phyloP scores from a whole-genome alignment of 2,329 filamentous ascomycete species.

The Penicillium vulpinum region DNA sequence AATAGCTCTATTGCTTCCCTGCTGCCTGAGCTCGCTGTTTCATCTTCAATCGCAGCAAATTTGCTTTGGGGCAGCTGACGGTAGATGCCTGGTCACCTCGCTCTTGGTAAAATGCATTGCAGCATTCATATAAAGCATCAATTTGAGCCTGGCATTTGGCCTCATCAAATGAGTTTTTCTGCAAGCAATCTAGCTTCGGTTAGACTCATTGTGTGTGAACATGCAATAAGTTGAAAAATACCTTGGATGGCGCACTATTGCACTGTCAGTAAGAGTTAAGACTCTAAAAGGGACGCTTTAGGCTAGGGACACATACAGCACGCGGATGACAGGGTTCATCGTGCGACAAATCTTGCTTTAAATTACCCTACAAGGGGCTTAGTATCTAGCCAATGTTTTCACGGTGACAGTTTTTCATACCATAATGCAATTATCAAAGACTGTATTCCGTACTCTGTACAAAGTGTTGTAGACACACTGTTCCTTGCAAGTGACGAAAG shows the following conservation, averaged over 20 bases:
- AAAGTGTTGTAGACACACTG: conserved; percentile 1
- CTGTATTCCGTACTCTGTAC: neutral
- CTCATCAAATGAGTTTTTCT: conserved; percentile 82
- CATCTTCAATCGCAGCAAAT: conserved; percentile 78
- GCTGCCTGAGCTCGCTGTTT: conserved; percentile 63
- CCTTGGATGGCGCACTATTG: conserved; percentile 87
- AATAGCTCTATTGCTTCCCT: conserved; percentile 17
- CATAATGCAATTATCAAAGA: conserved; percentile 10
- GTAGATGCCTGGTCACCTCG: conserved; percentile 75
- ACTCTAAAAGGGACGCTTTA: neutral
- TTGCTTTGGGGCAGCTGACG: conserved; percentile 81
- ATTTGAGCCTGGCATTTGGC: conserved; percentile 75
- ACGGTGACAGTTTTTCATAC: conserved; percentile 1
- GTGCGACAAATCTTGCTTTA: conserved; percentile 69
- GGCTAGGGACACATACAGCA: conserved; percentile 60
- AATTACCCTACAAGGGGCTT: conserved; percentile 31
- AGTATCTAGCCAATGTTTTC: neutral
- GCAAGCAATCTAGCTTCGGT: conserved; percentile 68
- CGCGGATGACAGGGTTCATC: conserved; percentile 82
- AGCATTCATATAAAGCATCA: conserved; percentile 89
- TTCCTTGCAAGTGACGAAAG: conserved; percentile 6
- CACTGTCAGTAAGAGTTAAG: conserved; percentile 18
- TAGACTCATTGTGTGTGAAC: neutral
- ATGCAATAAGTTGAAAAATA: conserved; percentile 40
- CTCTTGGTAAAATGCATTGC: conserved; percentile 79